Conservation (phyloP, 2,329 filamentous ascomycete species). For the Penicillium thymicola region DNA sequence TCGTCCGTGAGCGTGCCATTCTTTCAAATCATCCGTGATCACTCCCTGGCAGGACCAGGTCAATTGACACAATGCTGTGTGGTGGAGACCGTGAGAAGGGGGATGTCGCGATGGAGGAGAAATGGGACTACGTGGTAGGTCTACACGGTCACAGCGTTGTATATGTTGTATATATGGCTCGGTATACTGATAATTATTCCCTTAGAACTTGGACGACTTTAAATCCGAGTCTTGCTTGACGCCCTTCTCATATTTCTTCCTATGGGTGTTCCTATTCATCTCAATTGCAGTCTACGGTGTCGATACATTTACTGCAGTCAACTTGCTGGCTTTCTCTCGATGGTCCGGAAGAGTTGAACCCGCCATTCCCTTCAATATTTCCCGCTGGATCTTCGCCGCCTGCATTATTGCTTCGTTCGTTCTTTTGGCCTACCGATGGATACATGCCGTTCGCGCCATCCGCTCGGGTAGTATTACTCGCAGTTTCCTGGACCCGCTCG, state of each 20-base stretch:
- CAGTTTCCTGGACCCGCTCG: conserved; percentile 84
- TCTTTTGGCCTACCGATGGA: conserved; percentile 74
- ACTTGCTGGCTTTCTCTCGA: conserved; percentile 80
- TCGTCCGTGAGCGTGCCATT: conserved; percentile 7
- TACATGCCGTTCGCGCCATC: conserved; percentile 77
- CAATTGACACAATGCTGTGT: conserved; percentile 59
- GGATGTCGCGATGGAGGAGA: conserved; percentile 74
- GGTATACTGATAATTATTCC: conserved; percentile 5
- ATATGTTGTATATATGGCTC: too few species aligned
- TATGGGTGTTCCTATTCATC: conserved; percentile 75
- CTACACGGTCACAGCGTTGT: background rate
- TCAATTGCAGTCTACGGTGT: conserved; percentile 82
- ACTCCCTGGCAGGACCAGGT: conserved; percentile 31
- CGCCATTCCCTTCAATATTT: conserved; percentile 69
- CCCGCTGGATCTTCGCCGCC: conserved; percentile 91
- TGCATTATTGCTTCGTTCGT: conserved; percentile 90
- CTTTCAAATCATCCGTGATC: conserved; percentile 5
- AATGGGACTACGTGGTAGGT: conserved; percentile 89
- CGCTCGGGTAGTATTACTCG: conserved; percentile 81
- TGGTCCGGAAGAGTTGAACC: conserved; percentile 85
- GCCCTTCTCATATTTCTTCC: conserved; percentile 75
- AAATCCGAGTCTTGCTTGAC: conserved; percentile 75
- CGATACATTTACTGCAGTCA: conserved; percentile 90
- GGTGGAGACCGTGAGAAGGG: conserved; percentile 59
- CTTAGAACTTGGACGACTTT: conserved; percentile 67